Conservation (phyloP, 148 eudicot species). For the Spergularia marina region DNA sequence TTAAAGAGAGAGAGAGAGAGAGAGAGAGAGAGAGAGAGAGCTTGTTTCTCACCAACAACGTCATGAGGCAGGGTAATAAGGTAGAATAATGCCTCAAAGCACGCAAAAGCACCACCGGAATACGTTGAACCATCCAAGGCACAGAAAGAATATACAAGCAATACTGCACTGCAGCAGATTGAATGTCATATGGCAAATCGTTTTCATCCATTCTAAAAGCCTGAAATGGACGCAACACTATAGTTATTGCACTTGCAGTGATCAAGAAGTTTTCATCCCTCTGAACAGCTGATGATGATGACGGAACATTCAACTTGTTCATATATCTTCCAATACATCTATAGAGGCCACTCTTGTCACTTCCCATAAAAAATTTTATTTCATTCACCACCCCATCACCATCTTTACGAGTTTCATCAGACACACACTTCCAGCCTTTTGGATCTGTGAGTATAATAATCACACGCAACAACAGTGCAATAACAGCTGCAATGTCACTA, state of each 20-base stretch:
- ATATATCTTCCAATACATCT: slow-evolving; percentile 66
- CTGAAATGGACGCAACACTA: slow-evolving; percentile 79
- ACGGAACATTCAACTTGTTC: slow-evolving; percentile 45
- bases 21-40: not conserved
- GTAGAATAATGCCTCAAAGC: slow-evolving; percentile 77
- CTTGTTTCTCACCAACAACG: slow-evolving; percentile 65
- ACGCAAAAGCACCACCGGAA: slow-evolving; percentile 67
- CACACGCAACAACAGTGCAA: slow-evolving; percentile 71
- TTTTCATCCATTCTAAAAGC: slow-evolving; percentile 27
- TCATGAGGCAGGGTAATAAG: slow-evolving; percentile 70
- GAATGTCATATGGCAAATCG: slow-evolving; percentile 35
- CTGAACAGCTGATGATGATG: slow-evolving; percentile 36
- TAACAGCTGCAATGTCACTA: slow-evolving; percentile 49
- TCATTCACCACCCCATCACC: slow-evolving; percentile 56
- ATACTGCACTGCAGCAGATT: slow-evolving; percentile 62
- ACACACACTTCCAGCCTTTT: slow-evolving; percentile 67
- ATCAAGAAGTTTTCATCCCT: slow-evolving; percentile 74
- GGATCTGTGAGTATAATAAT: slow-evolving; percentile 70
- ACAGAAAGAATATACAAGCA: slow-evolving; percentile 68
- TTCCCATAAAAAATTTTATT: slow-evolving; percentile 62
- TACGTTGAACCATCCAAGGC: slow-evolving; percentile 79
- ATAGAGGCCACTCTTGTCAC: slow-evolving; percentile 57
- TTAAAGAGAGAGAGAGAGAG: no score
- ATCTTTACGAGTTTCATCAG: slow-evolving; percentile 43
- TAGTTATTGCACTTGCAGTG: slow-evolving; percentile 78